Evolutionary conservation across 2,329 filamentous ascomycete genomes (phyloP).

Genomic region (Fusarium mexicanum): DNA sequence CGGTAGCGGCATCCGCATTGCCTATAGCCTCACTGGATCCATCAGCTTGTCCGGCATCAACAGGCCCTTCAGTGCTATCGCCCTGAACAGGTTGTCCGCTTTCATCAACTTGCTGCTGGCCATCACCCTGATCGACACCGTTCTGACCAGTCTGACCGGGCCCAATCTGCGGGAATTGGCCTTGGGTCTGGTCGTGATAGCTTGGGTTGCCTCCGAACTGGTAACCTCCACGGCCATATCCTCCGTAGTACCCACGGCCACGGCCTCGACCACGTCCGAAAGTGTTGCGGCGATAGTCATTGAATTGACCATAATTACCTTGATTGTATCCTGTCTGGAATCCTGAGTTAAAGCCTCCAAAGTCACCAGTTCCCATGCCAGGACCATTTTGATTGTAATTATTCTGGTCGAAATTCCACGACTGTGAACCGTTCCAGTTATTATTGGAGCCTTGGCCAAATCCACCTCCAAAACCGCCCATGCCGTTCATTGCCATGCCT

Average conservation of each 20-base stretch:
- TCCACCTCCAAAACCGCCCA: conserved; percentile 78
- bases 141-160: conserved; percentile 37
- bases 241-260: conserved; percentile 69
- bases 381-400: conserved; percentile 89
- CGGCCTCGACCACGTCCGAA: conserved; percentile 74
- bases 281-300: conserved; percentile 78
- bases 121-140: conserved; percentile 37
- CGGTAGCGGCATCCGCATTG: conserved; percentile 38
- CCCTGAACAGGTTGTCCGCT: conserved; percentile 50
- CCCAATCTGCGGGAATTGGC: conserved; percentile 45
- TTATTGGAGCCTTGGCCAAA: conserved; percentile 72
- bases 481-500: conserved; percentile 81
- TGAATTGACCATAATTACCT: conserved; percentile 86
- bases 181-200: conserved; percentile 51
- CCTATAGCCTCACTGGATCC: conserved; percentile 46
- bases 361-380: conserved; percentile 83
- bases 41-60: conserved; percentile 33
- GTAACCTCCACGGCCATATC: conserved; percentile 66
- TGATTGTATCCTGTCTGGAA: conserved; percentile 82
- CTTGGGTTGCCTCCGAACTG: conserved; percentile 54
- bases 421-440: conserved; percentile 83
- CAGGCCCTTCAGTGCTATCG: conserved; percentile 27
- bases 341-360: conserved; percentile 80
- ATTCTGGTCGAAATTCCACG: conserved; percentile 87
- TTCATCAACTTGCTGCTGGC: conserved; percentile 49